Evolutionary conservation across 1,284 basidiomycete genomes (phyloP), one percentile per base, ranked within the genome.

Genomic region (Melanopsichium pennsylvanicum): DNA sequence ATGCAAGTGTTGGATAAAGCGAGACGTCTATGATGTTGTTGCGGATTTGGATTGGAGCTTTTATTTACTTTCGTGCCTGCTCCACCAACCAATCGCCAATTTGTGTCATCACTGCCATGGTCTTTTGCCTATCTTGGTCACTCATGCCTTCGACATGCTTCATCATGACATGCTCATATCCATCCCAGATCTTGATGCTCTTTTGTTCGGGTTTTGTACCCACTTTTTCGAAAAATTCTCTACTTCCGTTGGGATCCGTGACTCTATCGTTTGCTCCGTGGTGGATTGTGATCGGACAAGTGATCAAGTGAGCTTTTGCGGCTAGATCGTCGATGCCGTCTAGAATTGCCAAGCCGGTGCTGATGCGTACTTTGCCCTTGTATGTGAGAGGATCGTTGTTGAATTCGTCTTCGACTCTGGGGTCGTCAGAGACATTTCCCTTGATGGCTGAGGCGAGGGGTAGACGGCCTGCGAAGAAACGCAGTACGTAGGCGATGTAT

Each of bases 391-490:
- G 76, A 45, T 83, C 82, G 16, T 76, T 81, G 78, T 73, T 34
- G 31, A 63, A 63, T 27, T 70, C 70, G 15, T 52, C 55, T 23
- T 78, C 62, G 5, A 85, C 84, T 12, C 83, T 66, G 0, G 84
- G 84, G 78, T 85, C 85, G 64, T 84, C 83, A n/a, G 82, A 83
- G 15, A 84, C 83, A 35, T 84, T 85, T 34, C 84, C 84, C 75
- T 66, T 72, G 52, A 85, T 83, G 31, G 82, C 82, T 26, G 79
- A 75, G 5, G 82, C 82, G 15, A 85, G 58, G 4, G 84, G 84
- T 4, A 85, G 70, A 2, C 81, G 76, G 15, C 82, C 83, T 5
- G 82, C 83, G 33, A 85, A 74, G 56, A 74, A 80, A 31, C 76
- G 66, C 22, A 85, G 60, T 1, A 76, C 59, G 35, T 81, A 61